Evolutionary conservation across 352 stramenopile genomes (phyloP).

Genomic region (Phytophthora parvispora): DNA sequence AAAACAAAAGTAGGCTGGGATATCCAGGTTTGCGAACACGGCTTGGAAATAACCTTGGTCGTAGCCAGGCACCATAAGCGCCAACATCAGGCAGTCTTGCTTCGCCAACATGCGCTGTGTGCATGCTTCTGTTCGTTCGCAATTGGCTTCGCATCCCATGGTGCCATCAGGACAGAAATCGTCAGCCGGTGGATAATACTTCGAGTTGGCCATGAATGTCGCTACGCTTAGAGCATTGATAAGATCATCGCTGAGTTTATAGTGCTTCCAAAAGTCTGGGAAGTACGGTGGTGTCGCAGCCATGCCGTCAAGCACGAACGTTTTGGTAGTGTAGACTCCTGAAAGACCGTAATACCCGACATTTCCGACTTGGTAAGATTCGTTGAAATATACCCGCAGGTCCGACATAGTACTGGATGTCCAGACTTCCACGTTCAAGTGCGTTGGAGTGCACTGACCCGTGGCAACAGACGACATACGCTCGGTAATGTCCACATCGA

Average conservation of each 20-base stretch:
- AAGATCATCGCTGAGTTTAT: slow-evolving; percentile 41
- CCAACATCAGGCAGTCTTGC: slow-evolving; percentile 48
- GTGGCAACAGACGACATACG: slow-evolving; percentile 40
- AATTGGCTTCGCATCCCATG: slow-evolving; percentile 59
- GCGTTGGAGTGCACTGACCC: slow-evolving; percentile 57
- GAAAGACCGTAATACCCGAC: not conserved
- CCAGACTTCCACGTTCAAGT: slow-evolving; percentile 75
- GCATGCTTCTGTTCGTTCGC: slow-evolving; percentile 53
- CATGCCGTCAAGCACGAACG: not conserved
- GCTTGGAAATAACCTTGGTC: slow-evolving; percentile 60
- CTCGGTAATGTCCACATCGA: slow-evolving; percentile 23
- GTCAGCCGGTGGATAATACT: slow-evolving; percentile 43
- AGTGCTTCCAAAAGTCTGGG: slow-evolving; percentile 57
- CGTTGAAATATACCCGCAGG: slow-evolving; percentile 57
- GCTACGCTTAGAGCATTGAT: slow-evolving; percentile 40
- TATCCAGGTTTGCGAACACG: slow-evolving; percentile 50
- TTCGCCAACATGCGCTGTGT: slow-evolving; percentile 27
- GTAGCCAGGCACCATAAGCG: slow-evolving; percentile 53
- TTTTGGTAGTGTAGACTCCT: not conserved
- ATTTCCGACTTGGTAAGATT: slow-evolving; percentile 2
- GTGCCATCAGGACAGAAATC: slow-evolving; percentile 36
- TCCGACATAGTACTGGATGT: slow-evolving; percentile 34
- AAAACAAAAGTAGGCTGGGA: slow-evolving; percentile 75
- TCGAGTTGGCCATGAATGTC: slow-evolving; percentile 30
- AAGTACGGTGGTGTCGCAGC: not conserved